These are phyloP conservation scores for Solanum ossicruentum DNA, from an alignment of 257 asterid genomes.

Conservation along the genomic window DNA sequence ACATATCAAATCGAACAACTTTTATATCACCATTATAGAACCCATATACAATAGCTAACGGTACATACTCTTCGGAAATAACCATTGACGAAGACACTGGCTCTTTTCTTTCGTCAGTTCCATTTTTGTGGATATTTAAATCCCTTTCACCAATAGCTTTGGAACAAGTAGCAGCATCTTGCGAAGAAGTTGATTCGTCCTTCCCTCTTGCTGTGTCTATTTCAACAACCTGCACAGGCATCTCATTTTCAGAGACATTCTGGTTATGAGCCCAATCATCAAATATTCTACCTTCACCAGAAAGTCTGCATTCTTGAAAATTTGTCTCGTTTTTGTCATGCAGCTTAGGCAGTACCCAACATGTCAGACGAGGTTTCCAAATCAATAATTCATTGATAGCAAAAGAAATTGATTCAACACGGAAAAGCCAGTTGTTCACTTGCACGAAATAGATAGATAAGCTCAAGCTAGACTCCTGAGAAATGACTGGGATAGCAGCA, in stretches of 20 bases:
- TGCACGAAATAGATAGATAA: conserved; percentile 43
- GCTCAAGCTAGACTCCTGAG: conserved; percentile 21
- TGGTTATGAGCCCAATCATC: conserved; percentile 37
- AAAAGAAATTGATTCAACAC: conserved; percentile 59
- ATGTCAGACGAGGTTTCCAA: conserved; percentile 68
- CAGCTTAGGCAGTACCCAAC: conserved; percentile 55
- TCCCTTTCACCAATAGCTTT: conserved; percentile 3
- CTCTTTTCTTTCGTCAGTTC: conserved; percentile 21
- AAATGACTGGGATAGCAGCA: conserved; percentile 41
- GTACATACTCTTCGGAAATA: conserved; percentile 55
- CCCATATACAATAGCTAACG: conserved; percentile 85
- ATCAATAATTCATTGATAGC: conserved; percentile 35
- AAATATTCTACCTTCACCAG: conserved; percentile 40
- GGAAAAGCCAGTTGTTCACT: conserved; percentile 35
- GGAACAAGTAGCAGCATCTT: conserved; percentile 7
- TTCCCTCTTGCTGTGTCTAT: neutral
- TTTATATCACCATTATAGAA: conserved; percentile 68
- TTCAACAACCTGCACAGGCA: conserved; percentile 11
- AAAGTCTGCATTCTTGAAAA: conserved; percentile 29
- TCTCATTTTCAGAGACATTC: conserved; percentile 13
- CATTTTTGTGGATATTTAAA: conserved; percentile 13
- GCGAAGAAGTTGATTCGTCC: conserved; percentile 6
- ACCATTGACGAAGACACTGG: conserved; percentile 88
- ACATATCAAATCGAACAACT: conserved; percentile 53
- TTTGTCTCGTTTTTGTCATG: conserved; percentile 16